Evolutionary conservation across 768 basidiomycete species (phyloP), one percentile per base, ranked within the genome.

Genomic region (Symmetrospora coprosmae): DNA sequence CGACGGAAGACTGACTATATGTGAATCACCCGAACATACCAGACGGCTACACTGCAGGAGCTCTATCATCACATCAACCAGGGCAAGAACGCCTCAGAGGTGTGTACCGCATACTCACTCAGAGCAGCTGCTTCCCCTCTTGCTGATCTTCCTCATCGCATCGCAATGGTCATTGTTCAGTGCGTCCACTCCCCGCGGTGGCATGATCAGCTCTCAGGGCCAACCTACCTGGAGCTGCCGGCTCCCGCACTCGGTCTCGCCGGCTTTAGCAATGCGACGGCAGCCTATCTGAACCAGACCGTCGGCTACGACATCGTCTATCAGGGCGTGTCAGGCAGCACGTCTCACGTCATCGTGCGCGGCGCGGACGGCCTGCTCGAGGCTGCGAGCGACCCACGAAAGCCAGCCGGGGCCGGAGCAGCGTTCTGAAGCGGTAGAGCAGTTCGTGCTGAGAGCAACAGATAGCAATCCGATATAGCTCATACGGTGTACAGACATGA

Each of bases 1-100:
- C 46, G 1, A n/a, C 4, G 16, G 27, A 27, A 17, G 11, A 47
- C 25, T 28, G 4, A 11, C 33, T 2, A 27, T 16, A 11, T 4
- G 17, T 28, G 13, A 31, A 31, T 13, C 27, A 6, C 19, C 65
- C 69, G 21, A 74, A 74, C 67, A 73, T n/a, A n/a, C n/a, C n/a
- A n/a, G n/a, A 75, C 74, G 9, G 70, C 73, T 11, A 75, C 73
- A 14, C 63, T 75, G 27, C 73, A 75, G 56, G 62, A 74, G 45
- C 62, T 75, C 21, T 65, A 73, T 64, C 70, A 74, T 62, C 67
- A 70, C 51, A 61, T 75, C 25, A 74, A 75, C 46, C 71, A 72
- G 28, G 71, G 70, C 1, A 46, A 72, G 31, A 67, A 46, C n/a
- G 61, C 61, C 17, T 14, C 19, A n/a, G 34, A 55, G 5, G 21